Conservation (phyloP, 1,139 yeast species). For the Nakaseomyces delphensis region DNA sequence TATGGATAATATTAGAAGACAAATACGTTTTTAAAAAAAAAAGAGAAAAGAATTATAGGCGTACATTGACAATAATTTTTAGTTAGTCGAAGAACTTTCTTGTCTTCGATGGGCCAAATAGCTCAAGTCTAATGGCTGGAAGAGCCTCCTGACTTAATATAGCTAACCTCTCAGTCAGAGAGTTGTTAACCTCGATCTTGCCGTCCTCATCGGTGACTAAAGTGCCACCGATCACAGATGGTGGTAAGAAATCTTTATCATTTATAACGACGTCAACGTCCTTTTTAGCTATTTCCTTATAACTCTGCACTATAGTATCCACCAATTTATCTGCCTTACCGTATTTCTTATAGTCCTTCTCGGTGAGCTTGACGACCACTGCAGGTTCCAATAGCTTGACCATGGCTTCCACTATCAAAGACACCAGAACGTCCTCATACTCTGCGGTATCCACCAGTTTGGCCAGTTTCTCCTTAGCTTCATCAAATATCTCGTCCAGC, state of each 20-base stretch:
- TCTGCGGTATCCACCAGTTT: conserved; percentile 43
- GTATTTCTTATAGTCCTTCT: conserved; percentile 46
- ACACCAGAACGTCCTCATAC: conserved; percentile 63
- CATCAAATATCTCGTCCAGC: conserved; percentile 63
- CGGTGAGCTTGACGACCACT: conserved; percentile 58
- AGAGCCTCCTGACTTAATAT: conserved; percentile 75
- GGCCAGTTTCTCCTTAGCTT: conserved; percentile 56
- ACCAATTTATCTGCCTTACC: conserved; percentile 40
- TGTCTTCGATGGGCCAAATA: conserved; percentile 78
- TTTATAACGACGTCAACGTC: conserved; percentile 52
- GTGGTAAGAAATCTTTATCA: conserved; percentile 50
- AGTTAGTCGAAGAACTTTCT: conserved; percentile 83
- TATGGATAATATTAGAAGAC: too few relatives aligned
- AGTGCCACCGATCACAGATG: conserved; percentile 79
- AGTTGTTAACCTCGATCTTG: conserved; percentile 82
- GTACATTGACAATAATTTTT: background rate
- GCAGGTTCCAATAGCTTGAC: conserved; percentile 64
- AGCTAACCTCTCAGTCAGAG: conserved; percentile 86
- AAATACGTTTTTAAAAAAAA: too few relatives aligned
- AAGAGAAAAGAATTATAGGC: background rate
- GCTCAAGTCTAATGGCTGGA: conserved; percentile 84
- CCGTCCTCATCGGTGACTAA: conserved; percentile 61
- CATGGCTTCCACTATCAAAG: conserved; percentile 77
- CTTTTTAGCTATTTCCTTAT: conserved; percentile 57
- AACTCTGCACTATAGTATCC: conserved; percentile 53